phyloP scores from a whole-genome alignment of 805 yeast species.

The Schizosaccharomyces osmophilus region DNA sequence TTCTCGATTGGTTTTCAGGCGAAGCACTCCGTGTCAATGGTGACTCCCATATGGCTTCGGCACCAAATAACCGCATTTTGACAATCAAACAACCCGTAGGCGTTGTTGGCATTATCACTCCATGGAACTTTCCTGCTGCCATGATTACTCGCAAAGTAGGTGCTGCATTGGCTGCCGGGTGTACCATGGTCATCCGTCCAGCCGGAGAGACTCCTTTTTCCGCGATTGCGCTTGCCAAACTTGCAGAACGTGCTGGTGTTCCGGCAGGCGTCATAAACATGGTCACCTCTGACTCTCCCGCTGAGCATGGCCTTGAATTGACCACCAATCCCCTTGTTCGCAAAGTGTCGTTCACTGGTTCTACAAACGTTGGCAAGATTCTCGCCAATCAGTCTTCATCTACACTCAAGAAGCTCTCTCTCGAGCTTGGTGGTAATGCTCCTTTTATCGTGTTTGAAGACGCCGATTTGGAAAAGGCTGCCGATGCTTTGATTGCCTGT shows the following conservation, averaged over 20 bases:
- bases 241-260: slow-evolving; percentile 42
- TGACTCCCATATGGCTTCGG: slow-evolving; percentile 34
- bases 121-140: slow-evolving; percentile 69
- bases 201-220: slow-evolving; percentile 53
- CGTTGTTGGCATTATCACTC: slow-evolving; percentile 24
- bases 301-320: slow-evolving; percentile 15
- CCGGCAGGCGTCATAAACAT: slow-evolving; percentile 48
- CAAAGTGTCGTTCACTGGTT: slow-evolving; percentile 58
- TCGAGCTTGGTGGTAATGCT: slow-evolving; percentile 65
- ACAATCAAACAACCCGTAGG: slow-evolving; percentile 56
- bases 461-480: slow-evolving; percentile 34
- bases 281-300: slow-evolving; percentile 18
- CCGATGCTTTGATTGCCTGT: slow-evolving; percentile 37
- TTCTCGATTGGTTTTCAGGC: slow-evolving; percentile 76
- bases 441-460: slow-evolving; percentile 56
- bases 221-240: slow-evolving; percentile 40
- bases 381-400: slow-evolving; percentile 35
- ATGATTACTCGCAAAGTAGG: slow-evolving; percentile 11
- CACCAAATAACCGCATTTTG: slow-evolving; percentile 23
- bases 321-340: slow-evolving; percentile 31
- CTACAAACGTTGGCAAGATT: slow-evolving; percentile 47
- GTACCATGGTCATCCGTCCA: slow-evolving; percentile 54
- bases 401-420: slow-evolving; percentile 42
- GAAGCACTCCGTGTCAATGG: slow-evolving; percentile 53
- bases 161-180: slow-evolving; percentile 48